Percentiles rank a stretch among this genome's conserved stretches.
These are phyloP conservation scores for Chrysosporium keratinophilum DNA, from an alignment of 2,329 filamentous ascomycete genomes.

Conservation along the genomic window DNA sequence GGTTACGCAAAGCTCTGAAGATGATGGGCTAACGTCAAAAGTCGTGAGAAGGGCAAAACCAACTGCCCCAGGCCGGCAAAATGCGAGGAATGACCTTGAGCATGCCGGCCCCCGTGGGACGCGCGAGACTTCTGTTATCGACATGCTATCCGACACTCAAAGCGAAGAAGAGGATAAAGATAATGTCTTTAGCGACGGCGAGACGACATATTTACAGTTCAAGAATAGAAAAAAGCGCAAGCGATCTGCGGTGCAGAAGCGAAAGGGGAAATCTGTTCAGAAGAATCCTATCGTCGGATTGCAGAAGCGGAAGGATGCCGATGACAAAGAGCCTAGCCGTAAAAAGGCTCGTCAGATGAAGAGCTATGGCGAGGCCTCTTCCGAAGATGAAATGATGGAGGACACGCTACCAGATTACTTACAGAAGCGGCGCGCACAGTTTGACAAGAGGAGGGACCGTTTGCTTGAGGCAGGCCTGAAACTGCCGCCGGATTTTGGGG, in stretches of 20 bases:
- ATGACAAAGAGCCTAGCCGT: constrained; percentile 10
- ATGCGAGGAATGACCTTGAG: background rate
- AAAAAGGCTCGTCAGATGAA: constrained; percentile 27
- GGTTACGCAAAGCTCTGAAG: constrained; percentile 23
- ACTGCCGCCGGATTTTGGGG: constrained; percentile 65
- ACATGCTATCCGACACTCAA: constrained; percentile 19
- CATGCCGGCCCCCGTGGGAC: constrained; percentile 11
- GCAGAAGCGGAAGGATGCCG: constrained; percentile 23
- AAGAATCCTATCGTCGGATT: constrained; percentile 31
- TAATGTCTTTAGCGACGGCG: constrained; percentile 31
- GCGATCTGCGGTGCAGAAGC: constrained; percentile 39
- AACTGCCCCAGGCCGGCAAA: background rate
- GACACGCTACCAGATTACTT: constrained; percentile 62
- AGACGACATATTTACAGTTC: constrained; percentile 50
- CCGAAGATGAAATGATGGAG: constrained; percentile 47
- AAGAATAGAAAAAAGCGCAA: constrained; percentile 53
- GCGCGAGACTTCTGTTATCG: constrained; percentile 10
- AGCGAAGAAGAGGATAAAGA: constrained; percentile 21
- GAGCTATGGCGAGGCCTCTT: constrained; percentile 39
- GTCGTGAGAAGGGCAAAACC: background rate
- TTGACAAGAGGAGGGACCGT: constrained; percentile 51
- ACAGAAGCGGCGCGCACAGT: constrained; percentile 53
- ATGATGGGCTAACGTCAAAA: constrained; percentile 33
- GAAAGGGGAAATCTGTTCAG: constrained; percentile 40
- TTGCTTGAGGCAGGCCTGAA: constrained; percentile 60